Evolutionary conservation across 495 filamentous ascomycete genomes (phyloP).

Genomic region (Physcia stellaris): DNA sequence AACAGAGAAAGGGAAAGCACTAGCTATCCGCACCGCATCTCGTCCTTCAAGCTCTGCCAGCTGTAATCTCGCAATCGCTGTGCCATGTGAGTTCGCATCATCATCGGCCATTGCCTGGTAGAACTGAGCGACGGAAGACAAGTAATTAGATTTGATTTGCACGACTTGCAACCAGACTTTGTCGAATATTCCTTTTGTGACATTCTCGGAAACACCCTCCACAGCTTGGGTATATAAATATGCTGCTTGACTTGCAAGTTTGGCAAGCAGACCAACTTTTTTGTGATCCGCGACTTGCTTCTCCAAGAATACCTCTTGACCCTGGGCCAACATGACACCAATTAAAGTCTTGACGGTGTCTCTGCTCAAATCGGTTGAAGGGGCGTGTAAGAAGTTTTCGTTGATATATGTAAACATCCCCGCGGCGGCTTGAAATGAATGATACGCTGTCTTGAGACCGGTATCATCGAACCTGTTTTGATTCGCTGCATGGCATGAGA

Average conservation of each 20-base stretch:
- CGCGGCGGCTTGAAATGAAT: constrained; percentile 94
- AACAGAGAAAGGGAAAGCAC: constrained; percentile 65
- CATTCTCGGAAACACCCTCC: constrained; percentile 87
- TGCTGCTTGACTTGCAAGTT: constrained; percentile 79
- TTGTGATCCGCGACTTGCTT: constrained; percentile 89
- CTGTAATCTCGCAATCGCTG: constrained; percentile 72
- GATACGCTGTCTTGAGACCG: constrained; percentile 90
- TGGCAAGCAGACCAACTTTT: constrained; percentile 84
- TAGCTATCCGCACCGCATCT: constrained; percentile 64
- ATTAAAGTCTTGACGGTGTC: constrained; percentile 94
- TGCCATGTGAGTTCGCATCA: constrained; percentile 74
- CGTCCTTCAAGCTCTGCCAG: constrained; percentile 61
- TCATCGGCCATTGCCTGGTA: constrained; percentile 88
- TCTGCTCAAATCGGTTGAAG: constrained; percentile 83
- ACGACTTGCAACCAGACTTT: constrained; percentile 81
- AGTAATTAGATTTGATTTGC: constrained; percentile 77
- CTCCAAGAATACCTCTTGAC: constrained; percentile 92
- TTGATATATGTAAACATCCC: constrained; percentile 99
- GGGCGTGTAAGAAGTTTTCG: constrained; percentile 95
- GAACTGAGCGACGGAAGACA: constrained; percentile 80
- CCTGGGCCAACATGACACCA: constrained; percentile 83
- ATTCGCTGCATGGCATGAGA: constrained; percentile 89
- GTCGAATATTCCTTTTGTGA: constrained; percentile 82
- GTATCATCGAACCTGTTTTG: constrained; percentile 85
- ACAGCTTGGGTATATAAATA: constrained; percentile 76